Evolutionary conservation across 768 basidiomycete genomes (phyloP), one percentile per base, ranked within the genome.

Genomic region (Crepidotus variabilis): DNA sequence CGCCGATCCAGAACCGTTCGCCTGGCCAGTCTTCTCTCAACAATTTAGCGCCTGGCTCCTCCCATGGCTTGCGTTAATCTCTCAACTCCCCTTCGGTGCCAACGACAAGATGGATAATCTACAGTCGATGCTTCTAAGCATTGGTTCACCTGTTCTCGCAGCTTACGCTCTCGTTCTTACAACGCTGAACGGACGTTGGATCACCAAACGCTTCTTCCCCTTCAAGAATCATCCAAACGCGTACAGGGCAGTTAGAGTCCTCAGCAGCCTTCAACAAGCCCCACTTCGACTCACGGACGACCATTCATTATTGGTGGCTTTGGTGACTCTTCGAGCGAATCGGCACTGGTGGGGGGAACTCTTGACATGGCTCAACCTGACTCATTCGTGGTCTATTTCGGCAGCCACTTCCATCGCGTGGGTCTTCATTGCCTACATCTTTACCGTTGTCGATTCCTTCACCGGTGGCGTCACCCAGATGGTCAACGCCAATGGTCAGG

Each of bases 81-180:
- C 78, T 0, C 78, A 79, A 48, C 72, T 81, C n/a, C 80, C 79
- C 0, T 81, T 78, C 22, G 78, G 78, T 7, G 69, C 73, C 28
- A 66, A 59, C 10, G 70, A 71, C 51, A 71, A 63, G 23, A 58
- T 69, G n/a, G 76, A 77, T 18, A 78, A 80, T 51, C 62, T 79
- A 36, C 67, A 71, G 58, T 73, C 77, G 7, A 71, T 73, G 18
- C 13, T 81, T 7, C 65, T 81, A 34, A 73, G 76, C 0, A 61
- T 81, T 22, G 79, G 79, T 0, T 78, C 76, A 0, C 79, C 79
- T 0, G 63, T 63, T 2, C 71, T 81, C 2, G 77, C 79, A 0
- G 74, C 72, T 2, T 81, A 79, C 60, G 79, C 79, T 1, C 54
- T 81, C 8, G 69, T 60, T 18, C 23, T 81, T 16, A 77, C 78